Percentiles rank a stretch among this genome's conserved stretches.
Evolutionary conservation across 805 yeast species (phyloP).

Genomic region (Hanseniaspora mollemarum): DNA sequence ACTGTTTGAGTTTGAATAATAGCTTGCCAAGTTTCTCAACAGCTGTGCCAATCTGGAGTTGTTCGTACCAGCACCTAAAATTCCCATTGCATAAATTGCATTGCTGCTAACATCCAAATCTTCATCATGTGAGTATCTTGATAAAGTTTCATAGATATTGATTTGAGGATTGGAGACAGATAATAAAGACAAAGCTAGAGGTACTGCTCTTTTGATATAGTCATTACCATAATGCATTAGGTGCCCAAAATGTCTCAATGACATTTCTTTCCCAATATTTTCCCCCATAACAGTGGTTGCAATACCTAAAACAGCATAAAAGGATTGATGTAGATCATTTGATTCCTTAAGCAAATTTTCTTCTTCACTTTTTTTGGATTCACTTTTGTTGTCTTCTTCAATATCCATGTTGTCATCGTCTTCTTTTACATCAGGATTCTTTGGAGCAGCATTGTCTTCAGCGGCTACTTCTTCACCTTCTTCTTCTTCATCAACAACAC

Average conservation of each 20-base stretch:
- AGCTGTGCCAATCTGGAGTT: constrained; percentile 96
- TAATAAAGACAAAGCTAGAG: constrained; percentile 93
- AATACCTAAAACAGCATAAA: constrained; percentile 86
- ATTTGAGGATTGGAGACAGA: constrained; percentile 91
- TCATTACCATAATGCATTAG: constrained; percentile 96
- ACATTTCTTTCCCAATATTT: constrained; percentile 95
- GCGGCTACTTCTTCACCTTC: constrained; percentile 25
- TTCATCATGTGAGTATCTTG: constrained; percentile 91
- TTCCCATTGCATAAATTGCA: constrained; percentile 92
- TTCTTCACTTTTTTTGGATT: constrained; percentile 21
- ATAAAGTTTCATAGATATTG: constrained; percentile 91
- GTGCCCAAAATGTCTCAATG: constrained; percentile 91
- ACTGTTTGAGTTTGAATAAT: constrained; percentile 82
- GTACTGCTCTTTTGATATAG: constrained; percentile 83
- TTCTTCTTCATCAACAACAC: constrained; percentile 44
- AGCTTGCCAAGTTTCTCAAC: constrained; percentile 85
- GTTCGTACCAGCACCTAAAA: constrained; percentile 97
- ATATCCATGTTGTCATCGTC: constrained; percentile 33
- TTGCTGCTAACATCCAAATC: constrained; percentile 89
- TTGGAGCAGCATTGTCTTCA: constrained; percentile 27
- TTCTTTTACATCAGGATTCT: constrained; percentile 25
- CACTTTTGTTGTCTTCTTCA: constrained; percentile 24
- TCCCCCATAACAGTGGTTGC: constrained; percentile 96
- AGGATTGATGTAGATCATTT: constrained; percentile 34
- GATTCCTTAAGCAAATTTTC: constrained; percentile 28